These are phyloP conservation scores for Cryptosporidium muris DNA, from an alignment of 169 alveolate species.

Conservation along the genomic window DNA sequence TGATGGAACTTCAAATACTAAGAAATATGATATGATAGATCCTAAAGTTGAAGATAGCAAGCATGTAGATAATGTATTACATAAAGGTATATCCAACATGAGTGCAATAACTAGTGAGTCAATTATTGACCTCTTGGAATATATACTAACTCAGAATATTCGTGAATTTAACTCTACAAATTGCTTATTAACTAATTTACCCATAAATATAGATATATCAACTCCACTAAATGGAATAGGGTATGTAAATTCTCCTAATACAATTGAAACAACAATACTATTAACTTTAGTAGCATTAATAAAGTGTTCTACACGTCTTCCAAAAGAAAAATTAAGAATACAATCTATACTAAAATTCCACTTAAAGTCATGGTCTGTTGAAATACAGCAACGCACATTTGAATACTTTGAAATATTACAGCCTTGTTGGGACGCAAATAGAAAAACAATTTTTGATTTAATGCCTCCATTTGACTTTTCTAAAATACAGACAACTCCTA, in stretches of 20 bases:
- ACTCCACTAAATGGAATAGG: constrained; percentile 47
- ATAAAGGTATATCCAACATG: constrained; percentile 33
- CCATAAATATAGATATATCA: constrained; percentile 33
- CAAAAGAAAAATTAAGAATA: constrained; percentile 15
- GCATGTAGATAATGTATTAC: neutral
- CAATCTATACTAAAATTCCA: constrained; percentile 13
- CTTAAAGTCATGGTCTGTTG: constrained; percentile 7
- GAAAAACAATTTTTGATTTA: constrained; percentile 35
- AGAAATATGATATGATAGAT: neutral
- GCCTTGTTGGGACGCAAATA: constrained; percentile 54
- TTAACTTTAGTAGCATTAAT: constrained; percentile 39
- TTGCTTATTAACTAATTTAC: constrained; percentile 13
- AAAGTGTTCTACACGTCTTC: constrained; percentile 24
- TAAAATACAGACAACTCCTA: neutral
- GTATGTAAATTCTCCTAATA: neutral
- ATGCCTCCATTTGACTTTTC: constrained; percentile 54
- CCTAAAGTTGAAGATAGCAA: too few species aligned
- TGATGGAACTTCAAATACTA: neutral
- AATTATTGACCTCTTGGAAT: constrained; percentile 11
- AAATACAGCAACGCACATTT: constrained; percentile 46
- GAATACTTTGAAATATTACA: constrained; percentile 42
- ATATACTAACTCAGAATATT: constrained; percentile 9
- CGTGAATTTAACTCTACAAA: constrained; percentile 8
- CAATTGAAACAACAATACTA: constrained; percentile 31
- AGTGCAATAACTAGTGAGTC: constrained; percentile 13